Evolutionary conservation across 2,329 filamentous ascomycete genomes (phyloP).

Genomic region (Ploettnerulaceae sp.): DNA sequence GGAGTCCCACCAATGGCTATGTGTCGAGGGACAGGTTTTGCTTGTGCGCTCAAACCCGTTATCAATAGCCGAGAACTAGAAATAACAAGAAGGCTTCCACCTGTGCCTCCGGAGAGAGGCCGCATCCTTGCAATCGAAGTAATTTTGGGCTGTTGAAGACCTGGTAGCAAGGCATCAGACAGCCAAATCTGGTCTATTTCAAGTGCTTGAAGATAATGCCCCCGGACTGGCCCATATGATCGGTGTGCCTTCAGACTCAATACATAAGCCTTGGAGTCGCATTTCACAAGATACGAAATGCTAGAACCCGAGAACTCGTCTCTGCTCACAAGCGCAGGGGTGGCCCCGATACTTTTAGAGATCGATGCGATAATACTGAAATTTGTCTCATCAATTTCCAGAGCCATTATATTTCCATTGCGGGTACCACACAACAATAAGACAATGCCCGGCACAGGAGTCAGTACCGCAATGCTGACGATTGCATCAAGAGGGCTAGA

Average conservation of each 20-base stretch:
- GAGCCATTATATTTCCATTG: slow-evolving; percentile 28
- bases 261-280: slow-evolving; percentile 41
- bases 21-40: slow-evolving; percentile 46
- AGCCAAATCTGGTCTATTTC: slow-evolving; percentile 43
- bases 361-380: slow-evolving; percentile 14
- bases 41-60: slow-evolving; percentile 44
- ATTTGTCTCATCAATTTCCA: slow-evolving; percentile 18
- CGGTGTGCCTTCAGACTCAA: slow-evolving; percentile 14
- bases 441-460: slow-evolving; percentile 9
- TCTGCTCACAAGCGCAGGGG: slow-evolving; percentile 24
- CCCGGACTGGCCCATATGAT: not conserved
- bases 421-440: slow-evolving; percentile 30
- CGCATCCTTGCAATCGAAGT: slow-evolving; percentile 44
- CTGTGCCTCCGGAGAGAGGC: slow-evolving; percentile 22
- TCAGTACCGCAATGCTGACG: slow-evolving; percentile 25
- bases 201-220: slow-evolving; percentile 2
- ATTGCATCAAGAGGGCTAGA: slow-evolving; percentile 21
- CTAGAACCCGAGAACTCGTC: slow-evolving; percentile 19
- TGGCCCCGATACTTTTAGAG: slow-evolving; percentile 27
- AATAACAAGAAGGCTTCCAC: slow-evolving; percentile 42
- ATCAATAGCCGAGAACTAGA: slow-evolving; percentile 48
- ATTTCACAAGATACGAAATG: slow-evolving; percentile 42
- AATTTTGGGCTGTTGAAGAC: slow-evolving; percentile 43
- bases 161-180: slow-evolving; percentile 45
- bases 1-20: slow-evolving; percentile 40